phyloP scores from a whole-genome alignment of 805 yeast genomes.

The Wickerhamomyces hampshirensis region DNA sequence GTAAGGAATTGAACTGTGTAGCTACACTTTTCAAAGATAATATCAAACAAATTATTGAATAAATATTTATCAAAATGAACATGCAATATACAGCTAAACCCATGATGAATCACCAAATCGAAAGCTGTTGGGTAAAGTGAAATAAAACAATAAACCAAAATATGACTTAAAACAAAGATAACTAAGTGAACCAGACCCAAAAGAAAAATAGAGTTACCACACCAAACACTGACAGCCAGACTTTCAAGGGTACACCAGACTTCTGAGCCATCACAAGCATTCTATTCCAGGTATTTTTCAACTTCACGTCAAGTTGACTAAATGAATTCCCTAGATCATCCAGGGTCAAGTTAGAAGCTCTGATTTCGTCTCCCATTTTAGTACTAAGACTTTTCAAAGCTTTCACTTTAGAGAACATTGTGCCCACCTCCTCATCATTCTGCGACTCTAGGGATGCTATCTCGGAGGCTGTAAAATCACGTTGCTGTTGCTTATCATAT shows the following conservation, averaged over 20 bases:
- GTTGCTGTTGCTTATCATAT: conserved; percentile 29
- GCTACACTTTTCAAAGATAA: too few relatives aligned
- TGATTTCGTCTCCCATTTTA: conserved; percentile 63
- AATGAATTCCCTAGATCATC: conserved; percentile 39
- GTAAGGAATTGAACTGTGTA: too few relatives aligned
- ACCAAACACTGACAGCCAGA: conserved; percentile 50
- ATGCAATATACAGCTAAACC: too few relatives aligned
- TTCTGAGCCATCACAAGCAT: conserved; percentile 62
- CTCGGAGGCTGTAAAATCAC: conserved; percentile 46
- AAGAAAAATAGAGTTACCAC: conserved; percentile 47
- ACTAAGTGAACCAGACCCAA: conserved; percentile 38
- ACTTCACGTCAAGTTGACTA: conserved; percentile 39
- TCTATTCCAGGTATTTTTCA: conserved; percentile 48
- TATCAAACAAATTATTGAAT: too few relatives aligned
- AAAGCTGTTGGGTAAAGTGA: not conserved
- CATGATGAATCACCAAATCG: too few relatives aligned
- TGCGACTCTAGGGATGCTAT: conserved; percentile 63
- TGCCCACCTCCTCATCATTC: conserved; percentile 51
- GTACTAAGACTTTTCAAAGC: conserved; percentile 51
- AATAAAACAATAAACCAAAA: not conserved
- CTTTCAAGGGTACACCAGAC: conserved; percentile 58
- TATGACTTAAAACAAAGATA: not conserved
- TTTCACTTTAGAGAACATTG: conserved; percentile 49
- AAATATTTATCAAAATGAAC: too few relatives aligned
- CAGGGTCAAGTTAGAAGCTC: conserved; percentile 44